Base-by-base conservation (phyloP, 2,329 filamentous ascomycete species). In the Fusarium annulatum region DNA sequence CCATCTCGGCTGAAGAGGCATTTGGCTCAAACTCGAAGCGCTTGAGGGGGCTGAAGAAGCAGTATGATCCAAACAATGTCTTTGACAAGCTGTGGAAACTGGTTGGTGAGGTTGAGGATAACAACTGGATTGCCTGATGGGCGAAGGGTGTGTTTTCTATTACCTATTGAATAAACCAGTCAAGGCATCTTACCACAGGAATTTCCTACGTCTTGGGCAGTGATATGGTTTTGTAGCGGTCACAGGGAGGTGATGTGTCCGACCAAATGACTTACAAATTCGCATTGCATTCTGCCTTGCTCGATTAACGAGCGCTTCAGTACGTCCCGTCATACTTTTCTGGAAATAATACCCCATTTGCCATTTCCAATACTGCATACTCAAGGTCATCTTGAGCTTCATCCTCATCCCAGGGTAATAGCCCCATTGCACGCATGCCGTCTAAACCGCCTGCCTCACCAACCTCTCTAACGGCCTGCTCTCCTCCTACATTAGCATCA, bases 311-410 rank as follows among this genome's bases (percentile, higher is more conserved):
- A 60, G 41, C 7, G 36, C 14, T 42, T 60, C 49, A 78, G 30
- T 69, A 69, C 12, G 46, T 41, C 15, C 68, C 68, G 53, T 82
- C 81, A 61, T 79, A 84, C 63, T 80, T 77, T 68, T 84, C 82
- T 0, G 83, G 83, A 74, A 85, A 85, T 62, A 85, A 65, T n/a
- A 85, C 82, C 51, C 75, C 78, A 61, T 85, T 84, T 7, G 82
- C 82, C 78, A 82, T 80, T 11, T 79, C 76, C 52, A 85, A 60
- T 19, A 84, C 77, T 41, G 74, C 75, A 67, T 78, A 77, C 74
- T 84, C 83, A 19, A 61, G 64, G n/a, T 82, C 79, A 16, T 75
- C 73, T 16, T 61, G 56, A 16, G 79, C 81, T 34, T 82, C 80
- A 28, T 81, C 79, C 61, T 84, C 82, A 38, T 84, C 82, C 80